Base-by-base conservation (phyloP, 2,329 filamentous ascomycete genomes). In the Ophiocordyceps camponoti-leonardi region DNA sequence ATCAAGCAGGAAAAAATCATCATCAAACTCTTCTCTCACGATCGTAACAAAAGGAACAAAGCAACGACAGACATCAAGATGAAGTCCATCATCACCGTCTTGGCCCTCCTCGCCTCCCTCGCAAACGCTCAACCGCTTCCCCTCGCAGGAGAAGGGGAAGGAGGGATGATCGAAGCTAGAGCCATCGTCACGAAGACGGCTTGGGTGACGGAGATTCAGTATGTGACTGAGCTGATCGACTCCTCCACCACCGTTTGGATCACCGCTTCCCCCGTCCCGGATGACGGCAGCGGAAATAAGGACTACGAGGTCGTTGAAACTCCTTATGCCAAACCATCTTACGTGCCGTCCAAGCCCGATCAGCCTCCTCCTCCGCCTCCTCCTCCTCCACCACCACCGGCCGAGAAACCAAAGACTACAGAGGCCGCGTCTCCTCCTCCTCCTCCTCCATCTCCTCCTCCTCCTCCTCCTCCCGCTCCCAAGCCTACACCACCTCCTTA, bases 101-200 rank as follows among this genome's bases (percentile, higher is more conserved):
- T 56, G 31, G 56, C 55, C 43, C 43, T 61, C 46, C 47, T 63
- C 52, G 63, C 53, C 56, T 64, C 59, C 50, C 63, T 63, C 53
- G 70, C 65, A 52, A 56, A 67, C 47, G 73, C 73, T 51, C 68
- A 76, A 6, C 58, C 73, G 73, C 48, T 67, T 65, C 50, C 61
- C 56, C 52, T 28, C 4, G 23, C 61, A 63, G 52, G 51, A 52
- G 46, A 58, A 59, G 49, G 56, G 58, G 52, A 10, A 6, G 14
- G 63, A 11, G 35, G 19, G 4, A 18, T 59, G 48, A n/a, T n/a
- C n/a, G 61, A 62, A 49, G 63, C 60, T 50, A 61, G 61, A 44
- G 66, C 57, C 19, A 47, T 72, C 14, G 64, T 71, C 51, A 72
- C 68, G 40, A 64, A 71, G 52, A 66, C 64, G 3, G 67, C 56